Evolutionary conservation across 148 eudicot genomes (phyloP), one percentile per base, ranked within the genome.

Genomic region (Nepenthes gracilis): DNA sequence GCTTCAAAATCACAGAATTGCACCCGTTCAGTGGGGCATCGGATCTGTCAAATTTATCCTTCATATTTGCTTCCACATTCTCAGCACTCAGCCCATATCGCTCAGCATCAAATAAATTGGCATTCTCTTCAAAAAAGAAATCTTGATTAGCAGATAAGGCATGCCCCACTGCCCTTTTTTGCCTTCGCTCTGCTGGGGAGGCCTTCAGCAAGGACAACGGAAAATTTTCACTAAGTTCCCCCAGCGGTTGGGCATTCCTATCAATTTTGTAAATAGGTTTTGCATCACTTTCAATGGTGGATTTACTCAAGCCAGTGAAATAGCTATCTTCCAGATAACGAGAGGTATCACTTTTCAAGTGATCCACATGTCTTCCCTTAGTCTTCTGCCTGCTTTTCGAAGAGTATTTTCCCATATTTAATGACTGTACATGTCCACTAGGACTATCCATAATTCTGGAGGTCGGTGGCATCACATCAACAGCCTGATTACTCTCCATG

Each of bases 201-300:
- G 75, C 57, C 49, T 70, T 84, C 65, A 73, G 32, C 63, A 76
- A 43, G 54, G 87, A 62, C 64, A 71, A 33, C 43, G 77, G 72
- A 61, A 72, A 66, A 56, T 66, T 70, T 34, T 63, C 85, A 36
- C 56, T 64, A 65, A 74, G 64, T 60, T 70, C 71, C 38, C 78
- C 79, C 59, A 61, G 81, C 62, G 75, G 60, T 56, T 68, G 76
- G 54, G 78, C 84, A 64, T 78, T 82, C 72, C 74, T 78, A 45
- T 72, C 77, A 43, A 64, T 59, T 61, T 60, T 73, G 66, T 67
- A 57, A 23, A 63, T 52, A 54, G 64, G 68, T 36, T 69, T 66
- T 55, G 60, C 61, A 58, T 67, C 65, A 34, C 59, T 75, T 62
- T 68, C 81, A 33, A 70, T 61, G 61, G 56, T 73, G 36, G 71